Evolutionary conservation across 768 basidiomycete genomes (phyloP).

Genomic region (Mycena indigotica): DNA sequence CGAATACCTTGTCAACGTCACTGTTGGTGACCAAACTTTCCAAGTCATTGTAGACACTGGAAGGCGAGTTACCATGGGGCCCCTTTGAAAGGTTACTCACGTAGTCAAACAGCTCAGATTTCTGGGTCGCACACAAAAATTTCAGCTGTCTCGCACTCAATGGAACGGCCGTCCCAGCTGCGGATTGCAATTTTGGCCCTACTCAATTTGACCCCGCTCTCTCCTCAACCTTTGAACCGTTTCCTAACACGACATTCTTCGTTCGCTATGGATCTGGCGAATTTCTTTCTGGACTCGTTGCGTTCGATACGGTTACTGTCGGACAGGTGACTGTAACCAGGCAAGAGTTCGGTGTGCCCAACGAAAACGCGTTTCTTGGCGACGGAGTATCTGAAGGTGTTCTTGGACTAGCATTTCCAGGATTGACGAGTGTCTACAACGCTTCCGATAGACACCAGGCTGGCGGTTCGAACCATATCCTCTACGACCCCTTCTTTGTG

Average conservation of each 20-base stretch:
- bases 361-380: constrained; percentile 18
- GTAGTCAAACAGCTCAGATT: constrained; percentile 20
- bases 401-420: constrained; percentile 23
- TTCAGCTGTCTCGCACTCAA: constrained; percentile 18
- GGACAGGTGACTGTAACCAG: constrained; percentile 18
- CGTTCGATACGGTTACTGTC: constrained; percentile 22
- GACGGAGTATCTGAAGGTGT: constrained; percentile 20
- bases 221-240: constrained; percentile 15
- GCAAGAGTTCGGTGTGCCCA: constrained; percentile 22
- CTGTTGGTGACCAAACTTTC: constrained; percentile 18
- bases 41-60: constrained; percentile 21
- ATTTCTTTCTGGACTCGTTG: constrained; percentile 19
- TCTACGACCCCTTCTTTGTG: constrained; percentile 24
- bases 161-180: constrained; percentile 5
- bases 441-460: constrained; percentile 18
- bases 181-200: constrained; percentile 17
- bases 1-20: constrained; percentile 19
- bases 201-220: constrained; percentile 13
- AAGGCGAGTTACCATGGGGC: constrained; percentile 5
- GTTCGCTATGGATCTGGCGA: constrained; percentile 21
- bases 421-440: constrained; percentile 21
- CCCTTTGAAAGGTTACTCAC: background rate
- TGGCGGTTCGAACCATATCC: constrained; percentile 5
- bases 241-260: constrained; percentile 21
- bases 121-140: constrained; percentile 11